Evolutionary conservation across 495 filamentous ascomycete genomes (phyloP).

Genomic region (Penicillium antarcticum): DNA sequence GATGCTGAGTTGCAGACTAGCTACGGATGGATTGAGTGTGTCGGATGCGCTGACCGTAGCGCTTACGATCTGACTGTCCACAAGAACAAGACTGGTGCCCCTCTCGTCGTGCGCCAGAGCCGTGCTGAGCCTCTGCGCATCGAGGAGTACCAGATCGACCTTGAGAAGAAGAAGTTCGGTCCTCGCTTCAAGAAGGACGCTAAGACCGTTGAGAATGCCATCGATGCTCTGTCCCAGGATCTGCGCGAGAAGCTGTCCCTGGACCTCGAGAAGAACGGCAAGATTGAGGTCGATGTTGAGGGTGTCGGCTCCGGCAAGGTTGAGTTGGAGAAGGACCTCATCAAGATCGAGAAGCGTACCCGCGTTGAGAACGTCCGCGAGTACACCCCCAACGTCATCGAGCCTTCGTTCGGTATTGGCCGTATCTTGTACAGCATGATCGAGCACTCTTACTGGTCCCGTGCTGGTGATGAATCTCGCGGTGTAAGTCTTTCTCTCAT

Average conservation of each 20-base stretch:
- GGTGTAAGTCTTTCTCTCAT: slow-evolving; percentile 51
- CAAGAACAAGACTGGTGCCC: slow-evolving; percentile 75
- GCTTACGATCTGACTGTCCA: slow-evolving; percentile 79
- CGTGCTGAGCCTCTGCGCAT: slow-evolving; percentile 63
- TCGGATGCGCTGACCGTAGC: slow-evolving; percentile 79
- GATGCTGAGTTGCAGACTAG: slow-evolving; percentile 77
- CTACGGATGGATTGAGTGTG: slow-evolving; percentile 84
- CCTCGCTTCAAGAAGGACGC: slow-evolving; percentile 78
- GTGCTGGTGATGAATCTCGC: slow-evolving; percentile 59
- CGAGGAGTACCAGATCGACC: slow-evolving; percentile 70
- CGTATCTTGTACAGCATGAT: slow-evolving; percentile 74
- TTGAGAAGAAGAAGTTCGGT: slow-evolving; percentile 84
- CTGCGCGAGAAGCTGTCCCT: slow-evolving; percentile 65
- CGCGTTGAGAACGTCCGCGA: slow-evolving; percentile 67
- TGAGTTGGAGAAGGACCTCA: slow-evolving; percentile 66
- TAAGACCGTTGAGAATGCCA: slow-evolving; percentile 66
- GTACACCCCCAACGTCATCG: slow-evolving; percentile 81
- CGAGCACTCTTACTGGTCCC: slow-evolving; percentile 77
- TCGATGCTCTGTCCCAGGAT: slow-evolving; percentile 66
- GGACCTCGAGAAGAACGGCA: slow-evolving; percentile 61
- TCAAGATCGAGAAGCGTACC: slow-evolving; percentile 68
- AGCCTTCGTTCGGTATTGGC: slow-evolving; percentile 83
- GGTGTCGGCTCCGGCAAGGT: slow-evolving; percentile 62
- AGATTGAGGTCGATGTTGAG: slow-evolving; percentile 63
- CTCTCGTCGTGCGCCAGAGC: slow-evolving; percentile 66